phyloP scores from a whole-genome alignment of 768 basidiomycete genomes.

The Amanita pallidorosea region DNA sequence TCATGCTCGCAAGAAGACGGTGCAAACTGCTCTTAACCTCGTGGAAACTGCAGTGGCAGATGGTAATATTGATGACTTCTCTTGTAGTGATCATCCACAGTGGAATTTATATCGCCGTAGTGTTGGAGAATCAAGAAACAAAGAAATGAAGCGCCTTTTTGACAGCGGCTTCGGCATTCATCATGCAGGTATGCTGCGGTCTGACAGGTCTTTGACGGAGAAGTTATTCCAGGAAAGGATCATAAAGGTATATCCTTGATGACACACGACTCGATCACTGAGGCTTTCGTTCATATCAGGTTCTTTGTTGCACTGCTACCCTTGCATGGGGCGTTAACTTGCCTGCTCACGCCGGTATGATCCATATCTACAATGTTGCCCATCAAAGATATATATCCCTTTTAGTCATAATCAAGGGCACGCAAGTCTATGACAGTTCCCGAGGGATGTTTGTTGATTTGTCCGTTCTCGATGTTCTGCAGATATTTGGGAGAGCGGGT shows the following conservation, averaged over 20 bases:
- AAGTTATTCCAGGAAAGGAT: slow-evolving; percentile 82
- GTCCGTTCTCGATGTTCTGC: slow-evolving; percentile 89
- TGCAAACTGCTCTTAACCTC: slow-evolving; percentile 77
- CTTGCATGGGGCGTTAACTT: slow-evolving; percentile 99
- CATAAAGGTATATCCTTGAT: slow-evolving; percentile 61
- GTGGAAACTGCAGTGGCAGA: slow-evolving; percentile 68
- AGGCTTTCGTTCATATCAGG: slow-evolving; percentile 36
- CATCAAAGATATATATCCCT: neutral
- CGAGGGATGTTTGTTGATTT: slow-evolving; percentile 89
- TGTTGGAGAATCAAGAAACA: slow-evolving; percentile 77
- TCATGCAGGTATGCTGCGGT: slow-evolving; percentile 95
- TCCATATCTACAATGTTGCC: slow-evolving; percentile 1
- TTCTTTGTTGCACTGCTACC: slow-evolving; percentile 95
- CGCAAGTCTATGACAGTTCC: slow-evolving; percentile 87
- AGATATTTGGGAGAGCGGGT: slow-evolving; percentile 96
- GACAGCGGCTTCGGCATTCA: slow-evolving; percentile 93
- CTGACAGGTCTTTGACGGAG: slow-evolving; percentile 93
- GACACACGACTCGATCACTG: neutral
- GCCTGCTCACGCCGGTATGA: slow-evolving; percentile 86
- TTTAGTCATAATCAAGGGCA: slow-evolving; percentile 91
- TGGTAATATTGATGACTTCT: slow-evolving; percentile 68
- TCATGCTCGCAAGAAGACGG: slow-evolving; percentile 96
- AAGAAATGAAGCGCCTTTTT: slow-evolving; percentile 94
- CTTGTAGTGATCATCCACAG: slow-evolving; percentile 70
- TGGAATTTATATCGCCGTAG: slow-evolving; percentile 68